These are phyloP conservation scores for Geum urbanum DNA, from an alignment of 306 rosid genomes.

Conservation along the genomic window DNA sequence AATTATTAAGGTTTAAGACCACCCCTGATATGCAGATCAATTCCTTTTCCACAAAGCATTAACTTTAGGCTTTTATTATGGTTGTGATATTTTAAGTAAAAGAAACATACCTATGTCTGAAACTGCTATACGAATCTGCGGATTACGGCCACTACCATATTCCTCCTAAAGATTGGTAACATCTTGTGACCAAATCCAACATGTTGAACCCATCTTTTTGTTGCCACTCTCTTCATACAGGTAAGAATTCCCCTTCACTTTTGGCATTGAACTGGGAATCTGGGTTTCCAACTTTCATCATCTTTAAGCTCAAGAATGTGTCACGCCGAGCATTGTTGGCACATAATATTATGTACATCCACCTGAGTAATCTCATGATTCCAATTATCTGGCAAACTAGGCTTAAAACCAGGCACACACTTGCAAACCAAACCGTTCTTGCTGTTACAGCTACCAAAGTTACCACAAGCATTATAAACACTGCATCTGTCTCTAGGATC, in stretches of 20 bases:
- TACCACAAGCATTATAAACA: constrained; percentile 69
- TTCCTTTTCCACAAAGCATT: neutral
- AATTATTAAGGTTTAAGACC: neutral
- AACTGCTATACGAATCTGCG: constrained; percentile 53
- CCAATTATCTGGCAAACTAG: constrained; percentile 51
- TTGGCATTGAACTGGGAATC: constrained; percentile 67
- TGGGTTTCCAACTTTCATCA: constrained; percentile 77
- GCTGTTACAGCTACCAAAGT: constrained; percentile 62
- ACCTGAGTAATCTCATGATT: constrained; percentile 44
- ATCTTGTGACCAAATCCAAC: constrained; percentile 77
- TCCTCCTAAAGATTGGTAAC: constrained; percentile 73
- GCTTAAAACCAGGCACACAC: constrained; percentile 70
- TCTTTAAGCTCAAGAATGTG: constrained; percentile 51
- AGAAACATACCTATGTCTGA: constrained; percentile 56
- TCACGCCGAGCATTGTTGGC: constrained; percentile 36
- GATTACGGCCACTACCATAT: constrained; percentile 45
- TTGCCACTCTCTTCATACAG: constrained; percentile 38
- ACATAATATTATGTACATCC: constrained; percentile 55
- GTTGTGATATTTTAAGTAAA: neutral
- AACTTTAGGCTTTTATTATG: no score
- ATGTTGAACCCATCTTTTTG: constrained; percentile 27
- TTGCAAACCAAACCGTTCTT: constrained; percentile 52
- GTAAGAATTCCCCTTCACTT: constrained; percentile 58
- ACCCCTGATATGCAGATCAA: neutral
- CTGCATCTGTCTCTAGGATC: constrained; percentile 75